Conservation (phyloP, 2,329 filamentous ascomycete genomes). For the Aschersonia sp. region DNA sequence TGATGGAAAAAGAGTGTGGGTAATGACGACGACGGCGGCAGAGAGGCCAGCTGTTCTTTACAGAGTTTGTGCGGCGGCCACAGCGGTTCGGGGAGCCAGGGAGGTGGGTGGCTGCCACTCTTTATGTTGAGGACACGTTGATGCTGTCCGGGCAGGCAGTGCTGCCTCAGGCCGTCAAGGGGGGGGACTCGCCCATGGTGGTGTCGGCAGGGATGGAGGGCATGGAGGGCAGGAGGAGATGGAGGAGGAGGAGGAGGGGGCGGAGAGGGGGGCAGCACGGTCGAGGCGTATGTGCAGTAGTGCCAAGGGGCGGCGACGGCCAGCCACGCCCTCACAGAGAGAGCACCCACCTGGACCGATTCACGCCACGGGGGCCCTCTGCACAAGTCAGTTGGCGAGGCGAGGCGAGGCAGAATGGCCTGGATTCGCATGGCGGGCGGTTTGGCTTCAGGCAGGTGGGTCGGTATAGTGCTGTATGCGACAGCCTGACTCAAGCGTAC, state of each 20-base stretch:
- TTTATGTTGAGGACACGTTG: slow-evolving; percentile 17
- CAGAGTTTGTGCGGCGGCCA: too few species aligned
- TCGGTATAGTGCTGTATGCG: not conserved
- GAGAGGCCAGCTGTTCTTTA: slow-evolving; percentile 5
- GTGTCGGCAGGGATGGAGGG: too few species aligned
- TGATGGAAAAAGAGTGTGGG: not conserved
- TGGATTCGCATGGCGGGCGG: not conserved
- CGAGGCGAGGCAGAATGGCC: not conserved
- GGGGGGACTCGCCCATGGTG: not conserved
- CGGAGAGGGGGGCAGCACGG: too few species aligned
- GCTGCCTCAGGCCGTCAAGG: slow-evolving; percentile 15
- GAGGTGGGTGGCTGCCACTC: not conserved
- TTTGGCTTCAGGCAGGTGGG: not conserved
- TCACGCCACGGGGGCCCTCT: not conserved
- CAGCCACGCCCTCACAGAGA: not conserved
- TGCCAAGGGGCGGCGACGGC: not conserved
- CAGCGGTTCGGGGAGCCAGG: too few species aligned
- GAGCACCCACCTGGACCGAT: not conserved
- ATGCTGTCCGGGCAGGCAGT: slow-evolving; percentile 6
- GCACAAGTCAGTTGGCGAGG: not conserved
- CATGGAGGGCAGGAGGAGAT: too few species aligned
- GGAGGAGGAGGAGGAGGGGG: too few species aligned
- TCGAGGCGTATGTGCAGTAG: too few species aligned
- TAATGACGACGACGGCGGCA: not conserved
- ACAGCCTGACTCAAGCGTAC: not conserved